These are phyloP conservation scores for Plenodomus lindquistii DNA, from an alignment of 2,329 filamentous ascomycete species.

Conservation along the genomic window DNA sequence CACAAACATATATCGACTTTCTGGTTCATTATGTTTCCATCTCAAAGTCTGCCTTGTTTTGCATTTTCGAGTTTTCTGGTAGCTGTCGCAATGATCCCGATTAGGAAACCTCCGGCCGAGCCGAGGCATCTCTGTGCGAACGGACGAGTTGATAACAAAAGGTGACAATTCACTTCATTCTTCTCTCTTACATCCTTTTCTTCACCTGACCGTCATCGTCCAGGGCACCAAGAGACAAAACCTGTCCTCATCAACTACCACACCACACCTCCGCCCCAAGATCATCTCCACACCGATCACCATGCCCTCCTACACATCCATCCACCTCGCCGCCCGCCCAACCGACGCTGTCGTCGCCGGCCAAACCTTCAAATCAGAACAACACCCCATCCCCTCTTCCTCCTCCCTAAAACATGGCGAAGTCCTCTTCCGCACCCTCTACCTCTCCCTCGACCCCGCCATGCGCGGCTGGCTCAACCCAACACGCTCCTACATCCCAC, in stretches of 20 bases:
- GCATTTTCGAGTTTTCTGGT: neutral
- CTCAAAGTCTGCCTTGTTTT: no score
- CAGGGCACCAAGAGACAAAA: neutral
- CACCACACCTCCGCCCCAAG: neutral
- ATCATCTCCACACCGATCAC: slow-evolving; percentile 1
- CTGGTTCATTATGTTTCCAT: no score
- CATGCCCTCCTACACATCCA: slow-evolving; percentile 49
- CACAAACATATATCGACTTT: no score
- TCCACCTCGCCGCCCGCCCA: slow-evolving; percentile 68
- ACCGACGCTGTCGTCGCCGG: slow-evolving; percentile 64
- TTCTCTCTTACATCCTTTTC: neutral
- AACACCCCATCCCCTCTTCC: slow-evolving; percentile 51
- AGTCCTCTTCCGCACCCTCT: slow-evolving; percentile 63
- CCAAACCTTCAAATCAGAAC: slow-evolving; percentile 64
- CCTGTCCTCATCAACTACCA: neutral
- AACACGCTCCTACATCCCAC: slow-evolving; percentile 66
- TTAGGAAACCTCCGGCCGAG: slow-evolving; percentile 17
- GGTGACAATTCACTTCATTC: neutral
- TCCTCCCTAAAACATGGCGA: slow-evolving; percentile 64
- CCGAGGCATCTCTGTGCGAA: slow-evolving; percentile 26
- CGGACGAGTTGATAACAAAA: slow-evolving; percentile 3
- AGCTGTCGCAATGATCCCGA: neutral
- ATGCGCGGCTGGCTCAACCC: slow-evolving; percentile 72
- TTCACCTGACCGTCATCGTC: neutral
- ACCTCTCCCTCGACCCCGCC: slow-evolving; percentile 73